phyloP scores from a whole-genome alignment of 345 rosid species.

The Cardamine occulta region DNA sequence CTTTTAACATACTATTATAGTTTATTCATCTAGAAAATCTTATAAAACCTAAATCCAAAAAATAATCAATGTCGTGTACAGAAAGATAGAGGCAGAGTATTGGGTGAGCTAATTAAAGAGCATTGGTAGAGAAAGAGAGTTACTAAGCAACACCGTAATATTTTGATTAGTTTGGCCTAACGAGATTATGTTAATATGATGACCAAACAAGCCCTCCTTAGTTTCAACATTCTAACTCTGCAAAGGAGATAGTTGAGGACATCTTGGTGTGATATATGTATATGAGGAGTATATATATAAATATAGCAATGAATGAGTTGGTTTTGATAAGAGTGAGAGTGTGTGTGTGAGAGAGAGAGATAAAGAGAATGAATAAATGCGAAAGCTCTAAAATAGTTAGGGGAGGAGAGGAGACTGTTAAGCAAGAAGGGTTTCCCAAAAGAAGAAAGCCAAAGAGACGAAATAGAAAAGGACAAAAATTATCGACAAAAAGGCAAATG shows the following conservation, averaged over 20 bases:
- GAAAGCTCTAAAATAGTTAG: slow-evolving; percentile 35
- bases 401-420: slow-evolving; percentile 30
- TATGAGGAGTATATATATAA: not conserved
- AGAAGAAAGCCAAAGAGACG: slow-evolving; percentile 40
- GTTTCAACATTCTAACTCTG: slow-evolving; percentile 29
- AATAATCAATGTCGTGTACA: not conserved
- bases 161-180: slow-evolving; percentile 7
- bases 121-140: not conserved
- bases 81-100: not conserved
- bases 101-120: not conserved
- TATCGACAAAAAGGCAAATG: slow-evolving; percentile 41
- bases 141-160: slow-evolving; percentile 1
- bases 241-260: slow-evolving; percentile 1
- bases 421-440: slow-evolving; percentile 41
- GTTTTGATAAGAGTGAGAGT: slow-evolving; percentile 16
- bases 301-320: slow-evolving; percentile 23
- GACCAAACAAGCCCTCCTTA: slow-evolving; percentile 6
- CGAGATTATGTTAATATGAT: not conserved
- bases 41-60: not conserved
- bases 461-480: slow-evolving; percentile 40
- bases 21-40: not conserved
- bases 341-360: slow-evolving; percentile 17
- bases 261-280: slow-evolving; percentile 17
- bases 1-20: not conserved
- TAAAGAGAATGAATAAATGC: slow-evolving; percentile 28